phyloP scores from a whole-genome alignment of 495 filamentous ascomycete species.

The Immersiella caudata region DNA sequence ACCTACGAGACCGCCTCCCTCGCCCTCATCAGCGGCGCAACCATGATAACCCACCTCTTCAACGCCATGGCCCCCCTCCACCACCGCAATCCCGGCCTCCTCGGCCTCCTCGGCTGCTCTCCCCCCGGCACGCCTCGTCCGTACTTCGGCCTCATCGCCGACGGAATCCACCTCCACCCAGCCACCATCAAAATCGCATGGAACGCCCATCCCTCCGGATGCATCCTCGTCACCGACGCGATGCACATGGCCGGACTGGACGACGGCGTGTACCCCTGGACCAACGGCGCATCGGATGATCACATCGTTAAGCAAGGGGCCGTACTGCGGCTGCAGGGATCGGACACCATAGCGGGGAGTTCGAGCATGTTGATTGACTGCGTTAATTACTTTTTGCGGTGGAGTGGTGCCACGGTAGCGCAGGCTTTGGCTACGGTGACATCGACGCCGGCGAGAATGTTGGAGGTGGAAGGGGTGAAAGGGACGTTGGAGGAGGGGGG shows the following conservation, averaged over 20 bases:
- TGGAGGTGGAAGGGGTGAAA: constrained; percentile 68
- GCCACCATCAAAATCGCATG: constrained; percentile 65
- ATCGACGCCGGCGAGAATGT: constrained; percentile 70
- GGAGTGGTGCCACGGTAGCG: constrained; percentile 65
- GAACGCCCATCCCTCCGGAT: constrained; percentile 62
- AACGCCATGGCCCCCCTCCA: constrained; percentile 87
- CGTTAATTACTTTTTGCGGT: constrained; percentile 76
- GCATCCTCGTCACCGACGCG: constrained; percentile 69
- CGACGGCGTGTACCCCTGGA: constrained; percentile 79
- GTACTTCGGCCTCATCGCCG: constrained; percentile 67
- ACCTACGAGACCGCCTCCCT: constrained; percentile 72
- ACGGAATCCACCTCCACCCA: constrained; percentile 69
- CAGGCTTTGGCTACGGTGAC: constrained; percentile 72
- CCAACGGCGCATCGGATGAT: constrained; percentile 68
- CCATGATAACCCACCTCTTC: constrained; percentile 87
- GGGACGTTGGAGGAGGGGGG: constrained; percentile 67
- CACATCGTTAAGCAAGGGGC: constrained; percentile 64
- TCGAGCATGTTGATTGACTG: constrained; percentile 76
- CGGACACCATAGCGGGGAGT: constrained; percentile 73
- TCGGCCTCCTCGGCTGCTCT: constrained; percentile 66
- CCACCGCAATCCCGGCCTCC: constrained; percentile 82
- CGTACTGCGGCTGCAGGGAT: constrained; percentile 67
- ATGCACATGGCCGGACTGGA: constrained; percentile 69
- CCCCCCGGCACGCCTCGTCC: constrained; percentile 49
- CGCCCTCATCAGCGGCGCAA: constrained; percentile 70